These are phyloP conservation scores for Halteria grandinella DNA, from an alignment of 73 alveolate genomes.

Conservation along the genomic window DNA sequence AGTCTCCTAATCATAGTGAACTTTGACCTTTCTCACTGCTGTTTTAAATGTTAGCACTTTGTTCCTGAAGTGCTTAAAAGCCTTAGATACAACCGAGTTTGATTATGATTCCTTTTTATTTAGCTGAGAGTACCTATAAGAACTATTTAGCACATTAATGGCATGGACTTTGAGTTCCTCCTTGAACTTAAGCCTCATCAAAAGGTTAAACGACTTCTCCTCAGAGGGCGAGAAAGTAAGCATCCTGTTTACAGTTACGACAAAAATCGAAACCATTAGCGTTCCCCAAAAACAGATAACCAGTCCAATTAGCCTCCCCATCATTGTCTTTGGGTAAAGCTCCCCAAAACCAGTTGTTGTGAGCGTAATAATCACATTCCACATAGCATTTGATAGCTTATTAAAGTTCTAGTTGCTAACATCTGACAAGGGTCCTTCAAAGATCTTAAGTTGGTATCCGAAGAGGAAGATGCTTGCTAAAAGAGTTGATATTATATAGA, in stretches of 20 bases:
- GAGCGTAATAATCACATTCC: conserved; percentile 94
- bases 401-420: conserved; percentile 43
- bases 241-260: conserved; percentile 84
- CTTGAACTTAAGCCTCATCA: conserved; percentile 47
- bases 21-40: no score
- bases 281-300: conserved; percentile 96
- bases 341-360: conserved; percentile 97
- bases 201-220: conserved; percentile 43
- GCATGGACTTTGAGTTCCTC: conserved; percentile 59
- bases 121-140: conserved; percentile 11
- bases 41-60: no score
- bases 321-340: conserved; percentile 92
- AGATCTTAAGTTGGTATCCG: conserved; percentile 52
- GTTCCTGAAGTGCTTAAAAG: no score
- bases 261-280: conserved; percentile 88
- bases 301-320: conserved; percentile 91
- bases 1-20: no score
- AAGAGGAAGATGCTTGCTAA: conserved; percentile 19
- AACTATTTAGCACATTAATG: conserved; percentile 43
- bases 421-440: conserved; percentile 64
- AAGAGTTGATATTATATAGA: conserved; percentile 28
- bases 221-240: conserved; percentile 73
- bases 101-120: no score
- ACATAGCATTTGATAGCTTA: conserved; percentile 74
- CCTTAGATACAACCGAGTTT: no score